Evolutionary conservation across 495 filamentous ascomycete genomes (phyloP).

Genomic region (Chaetomium fimeti): DNA sequence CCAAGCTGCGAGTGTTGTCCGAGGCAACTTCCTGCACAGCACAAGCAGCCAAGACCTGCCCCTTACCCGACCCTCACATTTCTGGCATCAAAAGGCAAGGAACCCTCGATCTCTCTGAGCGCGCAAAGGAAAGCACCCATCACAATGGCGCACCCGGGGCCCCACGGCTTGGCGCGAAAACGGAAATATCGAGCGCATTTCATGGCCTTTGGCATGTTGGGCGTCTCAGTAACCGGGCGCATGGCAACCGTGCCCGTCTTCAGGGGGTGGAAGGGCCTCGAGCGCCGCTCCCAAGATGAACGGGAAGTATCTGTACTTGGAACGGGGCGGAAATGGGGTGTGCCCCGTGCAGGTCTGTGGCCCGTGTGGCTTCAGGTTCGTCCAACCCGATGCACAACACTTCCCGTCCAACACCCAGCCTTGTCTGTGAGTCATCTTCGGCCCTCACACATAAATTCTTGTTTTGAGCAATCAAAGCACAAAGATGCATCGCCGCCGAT

Average conservation of each 20-base stretch:
- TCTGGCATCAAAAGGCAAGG: background rate
- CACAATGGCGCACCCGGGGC: background rate
- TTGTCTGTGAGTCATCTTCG: slow-evolving; percentile 30
- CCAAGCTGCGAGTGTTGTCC: background rate
- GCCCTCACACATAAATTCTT: slow-evolving; percentile 12
- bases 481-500: background rate
- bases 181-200: background rate
- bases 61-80: background rate
- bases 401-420: slow-evolving; percentile 23
- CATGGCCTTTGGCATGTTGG: background rate
- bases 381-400: slow-evolving; percentile 18
- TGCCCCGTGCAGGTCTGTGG: slow-evolving; percentile 23
- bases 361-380: slow-evolving; percentile 24
- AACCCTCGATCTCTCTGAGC: background rate
- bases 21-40: background rate
- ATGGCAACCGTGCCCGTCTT: slow-evolving; percentile 16
- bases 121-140: background rate
- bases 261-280: slow-evolving; percentile 4
- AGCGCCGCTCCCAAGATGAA: background rate
- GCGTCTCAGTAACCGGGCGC: slow-evolving; percentile 13
- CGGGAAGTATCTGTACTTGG: slow-evolving; percentile 24
- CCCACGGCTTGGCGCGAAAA: background rate
- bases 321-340: slow-evolving; percentile 7
- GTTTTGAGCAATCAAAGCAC: background rate
- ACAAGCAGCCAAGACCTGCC: background rate